A percentile compares a stretch with the other conserved stretches of the same genome.
phyloP scores from a whole-genome alignment of 371 early-diverging fungal genomes.

The Smittium mucronatum region DNA sequence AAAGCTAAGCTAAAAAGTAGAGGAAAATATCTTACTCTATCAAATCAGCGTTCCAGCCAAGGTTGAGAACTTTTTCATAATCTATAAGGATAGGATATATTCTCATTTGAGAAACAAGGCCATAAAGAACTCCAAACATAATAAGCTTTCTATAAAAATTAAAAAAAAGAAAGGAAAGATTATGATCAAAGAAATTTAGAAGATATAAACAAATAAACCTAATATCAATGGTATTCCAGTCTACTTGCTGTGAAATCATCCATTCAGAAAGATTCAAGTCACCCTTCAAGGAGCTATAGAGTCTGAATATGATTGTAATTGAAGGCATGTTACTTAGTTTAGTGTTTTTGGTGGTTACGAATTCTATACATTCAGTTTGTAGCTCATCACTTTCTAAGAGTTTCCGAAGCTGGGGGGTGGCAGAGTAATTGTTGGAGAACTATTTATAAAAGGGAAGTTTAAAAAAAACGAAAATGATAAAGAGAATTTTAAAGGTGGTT shows the following conservation, averaged over 20 bases:
- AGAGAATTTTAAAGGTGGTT: background rate
- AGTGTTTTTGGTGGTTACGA: conserved; percentile 16
- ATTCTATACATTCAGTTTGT: conserved; percentile 27
- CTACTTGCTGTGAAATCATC: conserved; percentile 19
- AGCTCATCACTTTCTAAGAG: conserved; percentile 19
- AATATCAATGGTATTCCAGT: conserved; percentile 23
- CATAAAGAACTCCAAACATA: conserved; percentile 26
- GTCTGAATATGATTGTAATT: conserved; percentile 17
- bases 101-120: conserved; percentile 22
- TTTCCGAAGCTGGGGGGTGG: conserved; percentile 16
- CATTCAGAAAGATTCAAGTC: conserved; percentile 23
- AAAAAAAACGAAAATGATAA: background rate
- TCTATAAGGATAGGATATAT: conserved; percentile 21
- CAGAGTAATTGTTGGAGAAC: conserved; percentile 26
- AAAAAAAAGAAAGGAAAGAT: background rate
- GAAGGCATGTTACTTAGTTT: conserved; percentile 8
- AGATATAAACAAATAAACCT: conserved; percentile 7
- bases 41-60: background rate
- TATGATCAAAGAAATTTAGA: background rate
- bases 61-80: background rate
- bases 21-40: conserved; percentile 1
- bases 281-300: conserved; percentile 20
- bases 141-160: conserved; percentile 16
- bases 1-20: background rate
- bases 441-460: background rate